Evolutionary conservation across 2,329 filamentous ascomycete genomes (phyloP).

Genomic region (Diaporthe capsici): DNA sequence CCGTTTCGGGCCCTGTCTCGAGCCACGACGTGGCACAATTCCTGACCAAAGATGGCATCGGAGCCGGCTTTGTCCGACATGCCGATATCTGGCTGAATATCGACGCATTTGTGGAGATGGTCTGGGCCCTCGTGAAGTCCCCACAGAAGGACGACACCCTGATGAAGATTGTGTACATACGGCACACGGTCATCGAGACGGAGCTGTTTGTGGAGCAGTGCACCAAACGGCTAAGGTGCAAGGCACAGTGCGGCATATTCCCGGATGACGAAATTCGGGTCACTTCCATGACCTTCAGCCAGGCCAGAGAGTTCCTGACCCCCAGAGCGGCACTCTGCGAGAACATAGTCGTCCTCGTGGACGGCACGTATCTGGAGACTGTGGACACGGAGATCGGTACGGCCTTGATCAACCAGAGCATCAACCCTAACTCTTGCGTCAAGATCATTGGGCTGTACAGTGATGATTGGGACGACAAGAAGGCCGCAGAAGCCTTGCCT

Average conservation of each 20-base stretch:
- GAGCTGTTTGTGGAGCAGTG: not conserved
- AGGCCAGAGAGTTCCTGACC: not conserved
- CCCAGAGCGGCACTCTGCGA: not conserved
- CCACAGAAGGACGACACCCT: not conserved
- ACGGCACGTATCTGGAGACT: not conserved
- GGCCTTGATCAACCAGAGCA: not conserved
- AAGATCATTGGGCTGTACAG: not conserved
- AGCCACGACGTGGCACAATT: not conserved
- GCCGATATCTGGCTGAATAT: not conserved
- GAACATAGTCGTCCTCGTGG: not conserved
- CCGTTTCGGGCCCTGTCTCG: not conserved
- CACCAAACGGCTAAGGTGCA: not conserved
- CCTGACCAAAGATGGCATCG: not conserved
- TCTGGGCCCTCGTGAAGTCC: not conserved
- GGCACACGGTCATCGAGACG: not conserved
- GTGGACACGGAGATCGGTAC: not conserved
- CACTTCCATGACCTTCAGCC: not conserved
- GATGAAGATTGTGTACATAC: not conserved
- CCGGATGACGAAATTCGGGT: not conserved
- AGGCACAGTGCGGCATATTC: not conserved
- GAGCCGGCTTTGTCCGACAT: not conserved
- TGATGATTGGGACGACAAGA: not conserved
- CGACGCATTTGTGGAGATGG: not conserved
- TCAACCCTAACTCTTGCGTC: not conserved
- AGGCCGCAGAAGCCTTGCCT: not conserved